A percentile compares a stretch with the other conserved stretches of the same genome.
phyloP scores from a whole-genome alignment of 257 asterid genomes.

The Rehmannia glutinosa region DNA sequence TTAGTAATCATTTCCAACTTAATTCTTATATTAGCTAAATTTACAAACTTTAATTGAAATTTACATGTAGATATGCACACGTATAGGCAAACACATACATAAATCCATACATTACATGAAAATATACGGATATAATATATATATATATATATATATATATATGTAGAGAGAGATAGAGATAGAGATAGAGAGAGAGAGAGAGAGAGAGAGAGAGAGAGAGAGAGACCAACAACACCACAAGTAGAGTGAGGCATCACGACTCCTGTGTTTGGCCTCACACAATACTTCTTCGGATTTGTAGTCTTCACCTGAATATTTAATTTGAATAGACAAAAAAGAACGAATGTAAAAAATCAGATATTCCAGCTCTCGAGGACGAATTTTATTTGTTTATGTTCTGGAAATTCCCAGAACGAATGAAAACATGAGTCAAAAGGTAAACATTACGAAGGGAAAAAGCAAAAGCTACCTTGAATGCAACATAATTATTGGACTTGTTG shows the following conservation, averaged over 20 bases:
- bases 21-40: neutral
- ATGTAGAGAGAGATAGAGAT: too few relatives aligned
- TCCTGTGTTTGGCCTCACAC: constrained; percentile 72
- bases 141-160: too few relatives aligned
- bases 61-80: neutral
- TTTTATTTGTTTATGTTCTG: neutral
- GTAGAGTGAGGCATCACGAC: constrained; percentile 48
- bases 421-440: neutral
- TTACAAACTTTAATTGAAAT: neutral
- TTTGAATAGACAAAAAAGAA: neutral
- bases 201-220: neutral
- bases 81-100: neutral
- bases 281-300: constrained; percentile 69
- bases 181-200: neutral
- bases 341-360: neutral
- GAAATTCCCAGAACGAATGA: neutral
- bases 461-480: constrained; percentile 72
- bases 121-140: too few relatives aligned
- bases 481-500: constrained; percentile 57
- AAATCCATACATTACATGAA: neutral
- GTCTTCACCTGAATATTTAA: constrained; percentile 52
- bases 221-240: constrained; percentile 47
- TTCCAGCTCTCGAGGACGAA: neutral
- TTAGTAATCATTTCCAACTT: neutral
- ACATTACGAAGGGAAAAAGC: neutral